phyloP scores from a whole-genome alignment of 768 basidiomycete genomes.

The Russula compacta region DNA sequence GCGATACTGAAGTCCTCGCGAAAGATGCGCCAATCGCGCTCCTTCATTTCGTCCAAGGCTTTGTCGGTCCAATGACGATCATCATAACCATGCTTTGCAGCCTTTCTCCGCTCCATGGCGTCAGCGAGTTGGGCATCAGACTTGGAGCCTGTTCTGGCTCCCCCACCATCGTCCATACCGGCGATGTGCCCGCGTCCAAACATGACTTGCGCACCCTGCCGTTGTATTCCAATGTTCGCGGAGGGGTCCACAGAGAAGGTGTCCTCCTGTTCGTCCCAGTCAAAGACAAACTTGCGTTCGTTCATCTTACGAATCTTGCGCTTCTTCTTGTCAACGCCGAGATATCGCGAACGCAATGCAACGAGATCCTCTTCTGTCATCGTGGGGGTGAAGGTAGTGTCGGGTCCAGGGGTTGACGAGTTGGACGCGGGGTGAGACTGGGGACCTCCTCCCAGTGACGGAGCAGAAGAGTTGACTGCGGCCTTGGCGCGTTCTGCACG shows the following conservation, averaged over 20 bases:
- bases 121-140: slow-evolving; percentile 55
- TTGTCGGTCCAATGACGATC: slow-evolving; percentile 99
- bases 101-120: slow-evolving; percentile 71
- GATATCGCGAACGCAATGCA: slow-evolving; percentile 85
- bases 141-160: slow-evolving; percentile 30
- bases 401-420: slow-evolving; percentile 29
- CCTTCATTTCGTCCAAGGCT: slow-evolving; percentile 84
- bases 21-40: slow-evolving; percentile 98
- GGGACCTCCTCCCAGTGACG: slow-evolving; percentile 33
- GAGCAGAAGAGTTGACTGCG: slow-evolving; percentile 36
- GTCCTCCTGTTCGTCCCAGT: slow-evolving; percentile 97
- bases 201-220: slow-evolving; percentile 82
- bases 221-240: slow-evolving; percentile 56
- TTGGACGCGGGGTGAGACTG: slow-evolving; percentile 15
- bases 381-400: slow-evolving; percentile 41
- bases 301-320: slow-evolving; percentile 91
- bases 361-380: slow-evolving; percentile 76
- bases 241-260: slow-evolving; percentile 75
- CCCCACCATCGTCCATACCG: slow-evolving; percentile 73
- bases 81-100: slow-evolving; percentile 74
- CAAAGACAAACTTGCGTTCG: slow-evolving; percentile 97
- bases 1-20: slow-evolving; percentile 97
- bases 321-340: slow-evolving; percentile 92
- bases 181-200: slow-evolving; percentile 79
- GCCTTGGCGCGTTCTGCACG: slow-evolving; percentile 59